These are phyloP conservation scores for Domatiomyces globalis DNA, from an alignment of 2,329 filamentous ascomycete genomes.

Conservation along the genomic window DNA sequence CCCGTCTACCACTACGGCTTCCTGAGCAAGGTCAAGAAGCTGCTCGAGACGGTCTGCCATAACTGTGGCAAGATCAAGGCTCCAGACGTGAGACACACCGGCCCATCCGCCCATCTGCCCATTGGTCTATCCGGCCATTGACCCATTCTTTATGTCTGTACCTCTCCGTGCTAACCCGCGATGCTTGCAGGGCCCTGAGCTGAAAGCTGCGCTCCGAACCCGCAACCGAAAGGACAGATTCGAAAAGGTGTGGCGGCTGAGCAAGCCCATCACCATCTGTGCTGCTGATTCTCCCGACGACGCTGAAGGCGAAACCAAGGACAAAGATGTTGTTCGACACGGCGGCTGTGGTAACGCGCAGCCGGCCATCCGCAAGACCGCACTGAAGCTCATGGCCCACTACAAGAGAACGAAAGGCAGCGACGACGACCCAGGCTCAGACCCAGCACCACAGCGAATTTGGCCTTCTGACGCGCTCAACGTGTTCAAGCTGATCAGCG, in stretches of 20 bases:
- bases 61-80: slow-evolving; percentile 96
- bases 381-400: slow-evolving; percentile 64
- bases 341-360: slow-evolving; percentile 89
- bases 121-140: not conserved
- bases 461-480: slow-evolving; percentile 72
- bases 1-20: slow-evolving; percentile 94
- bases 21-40: slow-evolving; percentile 98
- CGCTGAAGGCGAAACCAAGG: slow-evolving; percentile 54
- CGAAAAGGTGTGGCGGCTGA: slow-evolving; percentile 78
- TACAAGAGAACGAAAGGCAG: slow-evolving; percentile 58
- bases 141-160: too few species aligned
- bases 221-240: slow-evolving; percentile 93
- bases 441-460: slow-evolving; percentile 66
- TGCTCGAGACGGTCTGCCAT: slow-evolving; percentile 96
- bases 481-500: slow-evolving; percentile 72
- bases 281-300: slow-evolving; percentile 60
- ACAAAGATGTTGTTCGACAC: slow-evolving; percentile 41
- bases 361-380: slow-evolving; percentile 75
- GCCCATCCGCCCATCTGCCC: slow-evolving; percentile 13
- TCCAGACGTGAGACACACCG: slow-evolving; percentile 84
- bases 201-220: slow-evolving; percentile 63
- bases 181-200: slow-evolving; percentile 35
- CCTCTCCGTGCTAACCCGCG: slow-evolving; percentile 27
- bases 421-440: slow-evolving; percentile 56
- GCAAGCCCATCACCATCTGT: slow-evolving; percentile 76